phyloP scores from a whole-genome alignment of 192 early-diverging fungal genomes.

The Backusella psychrophila region DNA sequence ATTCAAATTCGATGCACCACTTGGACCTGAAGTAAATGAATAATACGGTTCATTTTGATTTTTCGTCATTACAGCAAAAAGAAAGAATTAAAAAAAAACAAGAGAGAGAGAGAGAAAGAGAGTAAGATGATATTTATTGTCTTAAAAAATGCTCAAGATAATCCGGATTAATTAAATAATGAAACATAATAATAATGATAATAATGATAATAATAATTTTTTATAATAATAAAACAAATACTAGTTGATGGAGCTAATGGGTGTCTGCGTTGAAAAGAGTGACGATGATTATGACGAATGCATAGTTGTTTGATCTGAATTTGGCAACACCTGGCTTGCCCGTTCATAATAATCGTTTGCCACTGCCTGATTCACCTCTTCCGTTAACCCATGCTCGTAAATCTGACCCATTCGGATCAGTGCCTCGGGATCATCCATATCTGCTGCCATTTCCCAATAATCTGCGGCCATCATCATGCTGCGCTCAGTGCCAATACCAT shows the following conservation, averaged over 20 bases:
- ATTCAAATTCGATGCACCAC: neutral
- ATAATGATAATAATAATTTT: neutral
- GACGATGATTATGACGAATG: neutral
- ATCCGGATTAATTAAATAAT: neutral
- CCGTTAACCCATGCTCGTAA: conserved; percentile 20
- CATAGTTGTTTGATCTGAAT: neutral
- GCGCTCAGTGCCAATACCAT: conserved; percentile 21
- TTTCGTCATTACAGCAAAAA: neutral
- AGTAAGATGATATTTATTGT: neutral
- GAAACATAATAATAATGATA: neutral
- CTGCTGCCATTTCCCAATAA: conserved; percentile 33
- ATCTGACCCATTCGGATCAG: conserved; percentile 11
- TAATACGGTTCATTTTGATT: neutral
- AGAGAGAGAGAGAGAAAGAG: neutral
- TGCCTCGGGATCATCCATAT: conserved; percentile 27
- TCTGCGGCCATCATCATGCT: conserved; percentile 16
- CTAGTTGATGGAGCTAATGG: neutral
- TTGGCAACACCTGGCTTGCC: neutral
- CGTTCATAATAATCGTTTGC: conserved; percentile 1
- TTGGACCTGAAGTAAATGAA: neutral
- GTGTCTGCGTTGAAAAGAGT: neutral
- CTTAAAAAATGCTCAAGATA: neutral
- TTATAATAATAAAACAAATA: neutral
- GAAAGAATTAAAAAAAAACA: too few relatives aligned
- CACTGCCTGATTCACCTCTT: neutral